These are phyloP conservation scores for Pezicula radicicola DNA, from an alignment of 2,329 filamentous ascomycete genomes.

Conservation along the genomic window DNA sequence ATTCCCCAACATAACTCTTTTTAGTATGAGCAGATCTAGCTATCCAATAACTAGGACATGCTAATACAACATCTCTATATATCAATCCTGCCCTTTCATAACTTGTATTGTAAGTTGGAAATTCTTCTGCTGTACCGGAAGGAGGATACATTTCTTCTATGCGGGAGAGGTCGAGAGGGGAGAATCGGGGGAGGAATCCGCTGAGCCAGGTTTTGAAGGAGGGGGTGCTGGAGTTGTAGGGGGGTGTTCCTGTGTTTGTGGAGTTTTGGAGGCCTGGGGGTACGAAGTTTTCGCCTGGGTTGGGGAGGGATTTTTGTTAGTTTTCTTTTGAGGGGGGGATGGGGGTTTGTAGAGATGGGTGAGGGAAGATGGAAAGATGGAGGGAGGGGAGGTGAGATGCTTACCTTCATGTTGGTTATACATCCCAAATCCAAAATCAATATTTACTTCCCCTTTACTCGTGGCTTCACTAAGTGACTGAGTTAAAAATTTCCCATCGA, in stretches of 20 bases:
- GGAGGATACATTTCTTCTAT: slow-evolving; percentile 46
- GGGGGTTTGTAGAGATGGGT: too few species aligned
- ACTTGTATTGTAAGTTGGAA: slow-evolving; percentile 44
- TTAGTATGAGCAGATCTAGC: slow-evolving; percentile 36
- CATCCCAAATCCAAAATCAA: slow-evolving; percentile 46
- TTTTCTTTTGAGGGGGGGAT: too few species aligned
- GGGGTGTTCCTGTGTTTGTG: slow-evolving; percentile 28
- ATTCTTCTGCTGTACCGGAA: slow-evolving; percentile 39
- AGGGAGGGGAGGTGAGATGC: too few species aligned
- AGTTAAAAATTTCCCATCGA: slow-evolving; percentile 51
- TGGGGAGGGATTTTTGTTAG: too few species aligned
- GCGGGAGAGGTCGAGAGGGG: slow-evolving; percentile 31
- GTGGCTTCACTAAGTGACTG: slow-evolving; percentile 42
- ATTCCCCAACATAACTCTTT: slow-evolving; percentile 54
- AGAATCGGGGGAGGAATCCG: slow-evolving; percentile 50
- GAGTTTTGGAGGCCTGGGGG: slow-evolving; percentile 42
- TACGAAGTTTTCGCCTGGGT: slow-evolving; percentile 54
- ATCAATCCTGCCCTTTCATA: slow-evolving; percentile 52
- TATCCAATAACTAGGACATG: slow-evolving; percentile 59
- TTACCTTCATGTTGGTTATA: slow-evolving; percentile 56
- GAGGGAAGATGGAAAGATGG: too few species aligned
- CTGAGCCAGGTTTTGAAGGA: slow-evolving; percentile 51
- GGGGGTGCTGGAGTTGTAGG: slow-evolving; percentile 46
- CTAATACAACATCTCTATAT: slow-evolving; percentile 55
- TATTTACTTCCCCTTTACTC: slow-evolving; percentile 35